A percentile compares a stretch with the other conserved stretches of the same genome.
Evolutionary conservation across 108 stramenopile species (phyloP).

Genomic region (Cylindrotheca closterium): DNA sequence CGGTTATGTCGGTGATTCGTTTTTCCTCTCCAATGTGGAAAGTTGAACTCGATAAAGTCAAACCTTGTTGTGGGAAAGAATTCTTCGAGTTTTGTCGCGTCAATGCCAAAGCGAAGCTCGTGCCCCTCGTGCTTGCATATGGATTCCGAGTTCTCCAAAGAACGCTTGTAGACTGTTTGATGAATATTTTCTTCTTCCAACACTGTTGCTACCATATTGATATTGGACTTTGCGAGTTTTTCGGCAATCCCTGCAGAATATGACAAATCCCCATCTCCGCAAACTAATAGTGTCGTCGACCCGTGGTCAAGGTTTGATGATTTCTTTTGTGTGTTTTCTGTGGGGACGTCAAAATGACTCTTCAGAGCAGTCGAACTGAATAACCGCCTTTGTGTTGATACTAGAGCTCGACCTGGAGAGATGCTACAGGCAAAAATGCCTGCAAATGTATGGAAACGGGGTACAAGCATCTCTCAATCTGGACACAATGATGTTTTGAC

Average conservation of each 20-base stretch:
- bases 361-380: too few species aligned
- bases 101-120: constrained; percentile 54
- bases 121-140: constrained; percentile 27
- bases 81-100: constrained; percentile 56
- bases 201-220: constrained; percentile 63
- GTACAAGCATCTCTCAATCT: too few species aligned
- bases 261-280: constrained; percentile 85
- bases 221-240: constrained; percentile 27
- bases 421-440: too few species aligned
- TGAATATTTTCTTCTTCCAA: constrained; percentile 70
- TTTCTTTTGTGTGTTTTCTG: too few species aligned
- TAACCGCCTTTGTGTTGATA: too few species aligned
- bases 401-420: too few species aligned
- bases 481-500: too few species aligned
- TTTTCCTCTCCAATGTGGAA: constrained; percentile 88
- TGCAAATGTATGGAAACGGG: too few species aligned
- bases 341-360: too few species aligned
- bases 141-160: constrained; percentile 23
- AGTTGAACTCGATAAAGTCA: constrained; percentile 81
- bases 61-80: constrained; percentile 52
- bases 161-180: constrained; percentile 42
- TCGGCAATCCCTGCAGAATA: constrained; percentile 56
- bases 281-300: too few species aligned
- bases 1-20: constrained; percentile 73
- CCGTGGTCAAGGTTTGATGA: too few species aligned